Conservation (phyloP, 1,139 yeast genomes). For the Lodderomyces beijingensis region DNA sequence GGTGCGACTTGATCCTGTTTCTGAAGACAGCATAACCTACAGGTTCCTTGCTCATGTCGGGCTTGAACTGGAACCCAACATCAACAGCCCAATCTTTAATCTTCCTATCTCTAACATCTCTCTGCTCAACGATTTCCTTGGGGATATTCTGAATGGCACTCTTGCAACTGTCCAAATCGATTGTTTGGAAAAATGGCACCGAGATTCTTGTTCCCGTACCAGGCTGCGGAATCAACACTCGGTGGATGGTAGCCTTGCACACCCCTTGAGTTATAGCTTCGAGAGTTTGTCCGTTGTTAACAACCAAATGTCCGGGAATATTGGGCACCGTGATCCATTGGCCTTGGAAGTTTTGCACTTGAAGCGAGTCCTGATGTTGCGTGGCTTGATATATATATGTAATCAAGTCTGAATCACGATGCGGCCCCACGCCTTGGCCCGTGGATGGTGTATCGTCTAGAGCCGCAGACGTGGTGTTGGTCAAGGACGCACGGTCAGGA, state of each 20-base stretch:
- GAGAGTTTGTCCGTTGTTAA: slow-evolving; percentile 52
- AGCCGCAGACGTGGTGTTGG: slow-evolving; percentile 23
- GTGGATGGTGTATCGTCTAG: slow-evolving; percentile 41
- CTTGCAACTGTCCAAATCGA: slow-evolving; percentile 43
- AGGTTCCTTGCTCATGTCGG: slow-evolving; percentile 39
- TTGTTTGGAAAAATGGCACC: slow-evolving; percentile 53
- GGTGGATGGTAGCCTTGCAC: slow-evolving; percentile 64
- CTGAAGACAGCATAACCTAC: slow-evolving; percentile 61
- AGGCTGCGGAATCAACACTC: slow-evolving; percentile 52
- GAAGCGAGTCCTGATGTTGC: slow-evolving; percentile 44
- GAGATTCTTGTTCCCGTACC: slow-evolving; percentile 53
- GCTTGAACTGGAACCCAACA: slow-evolving; percentile 48
- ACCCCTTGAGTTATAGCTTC: slow-evolving; percentile 53
- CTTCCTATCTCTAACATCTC: slow-evolving; percentile 33
- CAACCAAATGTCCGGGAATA: slow-evolving; percentile 41
- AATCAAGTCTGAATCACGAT: slow-evolving; percentile 62
- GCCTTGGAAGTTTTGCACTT: slow-evolving; percentile 61
- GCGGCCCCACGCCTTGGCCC: slow-evolving; percentile 67
- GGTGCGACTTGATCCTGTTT: slow-evolving; percentile 62
- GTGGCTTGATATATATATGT: slow-evolving; percentile 61
- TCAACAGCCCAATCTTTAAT: slow-evolving; percentile 40
- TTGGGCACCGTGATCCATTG: slow-evolving; percentile 57
- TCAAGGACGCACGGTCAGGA: slow-evolving; percentile 36
- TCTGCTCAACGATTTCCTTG: slow-evolving; percentile 25
- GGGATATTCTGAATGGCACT: slow-evolving; percentile 30